Conservation (phyloP, 768 basidiomycete species). For the Termitomyces sp. region DNA sequence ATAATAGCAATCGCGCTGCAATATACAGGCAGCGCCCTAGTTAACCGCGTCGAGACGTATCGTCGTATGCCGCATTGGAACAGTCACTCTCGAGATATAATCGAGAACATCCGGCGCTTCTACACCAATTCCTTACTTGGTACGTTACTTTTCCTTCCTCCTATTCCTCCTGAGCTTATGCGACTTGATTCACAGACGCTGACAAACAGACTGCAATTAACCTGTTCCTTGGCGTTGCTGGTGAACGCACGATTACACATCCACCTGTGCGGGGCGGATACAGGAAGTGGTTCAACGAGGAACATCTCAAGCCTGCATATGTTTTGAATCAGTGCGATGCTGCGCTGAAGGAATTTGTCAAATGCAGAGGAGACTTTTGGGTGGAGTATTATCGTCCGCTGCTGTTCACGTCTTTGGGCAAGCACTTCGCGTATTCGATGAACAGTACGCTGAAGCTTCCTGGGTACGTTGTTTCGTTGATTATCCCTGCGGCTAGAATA, state of each 20-base stretch:
- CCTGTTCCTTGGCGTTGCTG: slow-evolving; percentile 83
- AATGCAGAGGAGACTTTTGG: slow-evolving; percentile 71
- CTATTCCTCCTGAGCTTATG: neutral
- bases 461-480: slow-evolving; percentile 42
- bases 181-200: slow-evolving; percentile 52
- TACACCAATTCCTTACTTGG: slow-evolving; percentile 93
- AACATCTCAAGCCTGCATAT: slow-evolving; percentile 66
- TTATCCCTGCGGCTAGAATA: neutral
- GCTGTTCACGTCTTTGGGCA: slow-evolving; percentile 78
- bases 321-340: slow-evolving; percentile 57
- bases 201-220: slow-evolving; percentile 98
- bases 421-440: slow-evolving; percentile 92
- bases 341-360: slow-evolving; percentile 56
- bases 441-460: slow-evolving; percentile 82
- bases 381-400: slow-evolving; percentile 84
- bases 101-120: slow-evolving; percentile 90
- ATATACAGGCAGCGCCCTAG: slow-evolving; percentile 94
- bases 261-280: slow-evolving; percentile 66
- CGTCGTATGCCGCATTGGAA: slow-evolving; percentile 96
- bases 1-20: slow-evolving; percentile 77
- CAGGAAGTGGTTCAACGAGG: slow-evolving; percentile 78
- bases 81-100: slow-evolving; percentile 93
- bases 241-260: slow-evolving; percentile 43
- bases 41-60: slow-evolving; percentile 95
- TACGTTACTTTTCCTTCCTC: slow-evolving; percentile 21